Conservation (phyloP, 805 yeast genomes). For the Metschnikowia proteae region DNA sequence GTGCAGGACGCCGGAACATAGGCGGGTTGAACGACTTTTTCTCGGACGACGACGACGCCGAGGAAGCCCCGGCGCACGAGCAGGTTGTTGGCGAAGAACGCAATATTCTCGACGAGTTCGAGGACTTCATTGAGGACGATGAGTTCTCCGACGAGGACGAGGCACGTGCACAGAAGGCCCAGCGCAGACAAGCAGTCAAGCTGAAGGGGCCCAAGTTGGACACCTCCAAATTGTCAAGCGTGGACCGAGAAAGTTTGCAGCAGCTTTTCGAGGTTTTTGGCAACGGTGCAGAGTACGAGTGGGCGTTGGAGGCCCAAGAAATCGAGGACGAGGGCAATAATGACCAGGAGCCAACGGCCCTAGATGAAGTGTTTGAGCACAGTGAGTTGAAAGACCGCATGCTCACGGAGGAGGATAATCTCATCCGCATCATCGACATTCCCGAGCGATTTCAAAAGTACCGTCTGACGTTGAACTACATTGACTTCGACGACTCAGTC, state of each 20-base stretch:
- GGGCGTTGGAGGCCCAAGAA: conserved; percentile 94
- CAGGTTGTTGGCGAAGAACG: conserved; percentile 21
- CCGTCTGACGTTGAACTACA: conserved; percentile 62
- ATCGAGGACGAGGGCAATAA: conserved; percentile 52
- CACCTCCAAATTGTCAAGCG: conserved; percentile 57
- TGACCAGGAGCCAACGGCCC: conserved; percentile 55
- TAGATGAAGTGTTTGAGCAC: conserved; percentile 91
- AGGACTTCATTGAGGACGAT: conserved; percentile 96
- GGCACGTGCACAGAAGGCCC: conserved; percentile 33
- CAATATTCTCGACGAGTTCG: conserved; percentile 73
- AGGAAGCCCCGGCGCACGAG: conserved; percentile 12
- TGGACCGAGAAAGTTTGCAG: conserved; percentile 85
- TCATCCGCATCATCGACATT: conserved; percentile 74
- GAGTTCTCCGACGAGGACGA: conserved; percentile 83
- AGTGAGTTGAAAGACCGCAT: conserved; percentile 86
- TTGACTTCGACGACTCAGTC: conserved; percentile 67
- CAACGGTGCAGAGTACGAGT: conserved; percentile 93
- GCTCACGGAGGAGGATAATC: conserved; percentile 89
- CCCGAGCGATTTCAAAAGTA: conserved; percentile 89
- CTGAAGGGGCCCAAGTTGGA: conserved; percentile 44
- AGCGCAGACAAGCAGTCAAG: conserved; percentile 31
- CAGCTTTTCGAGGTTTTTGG: conserved; percentile 95
- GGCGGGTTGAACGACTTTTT: conserved; percentile 63
- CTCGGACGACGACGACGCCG: conserved; percentile 50
- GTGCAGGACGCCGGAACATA: conserved; percentile 6